Conservation (phyloP, 2,329 filamentous ascomycete species). For the Hypoxylon sp. region DNA sequence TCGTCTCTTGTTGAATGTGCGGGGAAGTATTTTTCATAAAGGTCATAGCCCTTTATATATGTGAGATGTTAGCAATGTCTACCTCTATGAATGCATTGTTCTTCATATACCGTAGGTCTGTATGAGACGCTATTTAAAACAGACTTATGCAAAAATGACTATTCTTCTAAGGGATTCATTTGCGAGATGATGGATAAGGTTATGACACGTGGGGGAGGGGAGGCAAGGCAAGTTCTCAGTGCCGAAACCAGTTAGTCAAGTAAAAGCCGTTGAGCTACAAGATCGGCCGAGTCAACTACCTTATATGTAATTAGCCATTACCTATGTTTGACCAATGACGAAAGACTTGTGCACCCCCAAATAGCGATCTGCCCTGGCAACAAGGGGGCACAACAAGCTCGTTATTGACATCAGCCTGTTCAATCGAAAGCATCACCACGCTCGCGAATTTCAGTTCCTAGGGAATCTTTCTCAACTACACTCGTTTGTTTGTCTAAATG, state of each 20-base stretch:
- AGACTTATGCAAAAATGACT: neutral
- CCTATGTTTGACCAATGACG: conserved; percentile 29
- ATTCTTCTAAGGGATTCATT: conserved; percentile 9
- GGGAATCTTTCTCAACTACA: neutral
- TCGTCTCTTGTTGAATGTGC: neutral
- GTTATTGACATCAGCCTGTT: conserved; percentile 43
- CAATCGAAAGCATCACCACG: conserved; percentile 2
- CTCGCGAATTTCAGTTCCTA: conserved; percentile 2
- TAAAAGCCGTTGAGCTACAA: conserved; percentile 8
- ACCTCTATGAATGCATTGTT: neutral
- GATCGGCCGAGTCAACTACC: conserved; percentile 30
- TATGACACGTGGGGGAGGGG: conserved; percentile 34
- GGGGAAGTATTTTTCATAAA: neutral
- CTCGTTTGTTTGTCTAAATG: conserved; percentile 20
- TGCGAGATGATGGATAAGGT: conserved; percentile 23
- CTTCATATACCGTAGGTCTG: neutral
- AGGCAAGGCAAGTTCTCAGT: too few relatives aligned
- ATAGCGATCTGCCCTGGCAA: conserved; percentile 45
- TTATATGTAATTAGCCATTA: conserved; percentile 39
- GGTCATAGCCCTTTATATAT: too few relatives aligned
- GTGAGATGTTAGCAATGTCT: too few relatives aligned
- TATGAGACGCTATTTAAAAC: neutral
- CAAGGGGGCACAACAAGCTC: conserved; percentile 29
- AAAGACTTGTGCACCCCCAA: conserved; percentile 10
- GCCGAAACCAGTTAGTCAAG: conserved; percentile 39